phyloP scores from a whole-genome alignment of 2,329 filamentous ascomycete species.

The Orbilia brochopaga region DNA sequence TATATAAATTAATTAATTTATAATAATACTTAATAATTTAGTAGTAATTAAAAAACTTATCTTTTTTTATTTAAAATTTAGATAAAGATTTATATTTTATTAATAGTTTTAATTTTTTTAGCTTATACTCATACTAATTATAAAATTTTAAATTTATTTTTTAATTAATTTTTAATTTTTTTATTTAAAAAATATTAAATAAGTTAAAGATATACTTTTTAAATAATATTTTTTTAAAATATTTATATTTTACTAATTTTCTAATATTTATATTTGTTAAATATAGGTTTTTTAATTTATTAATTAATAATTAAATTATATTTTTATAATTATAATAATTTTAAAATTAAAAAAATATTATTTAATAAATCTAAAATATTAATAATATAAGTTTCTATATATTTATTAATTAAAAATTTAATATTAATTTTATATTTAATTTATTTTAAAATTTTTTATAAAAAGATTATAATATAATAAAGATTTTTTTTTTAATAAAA shows the following conservation, averaged over 20 bases:
- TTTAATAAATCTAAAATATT: not conserved
- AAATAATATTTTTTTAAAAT: not conserved
- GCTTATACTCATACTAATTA: not conserved
- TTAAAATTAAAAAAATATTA: not conserved
- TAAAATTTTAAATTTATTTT: not conserved
- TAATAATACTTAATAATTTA: no score
- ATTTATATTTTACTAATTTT: not conserved
- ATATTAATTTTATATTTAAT: not conserved
- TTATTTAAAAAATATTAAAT: not conserved
- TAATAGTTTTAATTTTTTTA: not conserved
- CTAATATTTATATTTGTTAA: not conserved
- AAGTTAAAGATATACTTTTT: not conserved
- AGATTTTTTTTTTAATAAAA: not conserved
- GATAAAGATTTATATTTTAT: not conserved
- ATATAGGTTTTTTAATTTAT: not conserved
- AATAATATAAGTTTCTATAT: not conserved
- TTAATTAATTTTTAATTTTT: not conserved
- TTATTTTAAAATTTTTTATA: not conserved
- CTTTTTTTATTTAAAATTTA: not conserved
- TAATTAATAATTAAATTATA: not conserved
- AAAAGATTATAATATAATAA: not conserved
- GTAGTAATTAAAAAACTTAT: no score
- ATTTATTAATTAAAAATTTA: not conserved
- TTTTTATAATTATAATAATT: not conserved
- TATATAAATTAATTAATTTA: no score